Percentiles rank a stretch among this genome's conserved stretches.
These are phyloP conservation scores for Fusarium redolens DNA, from an alignment of 2,329 filamentous ascomycete genomes.

Conservation along the genomic window DNA sequence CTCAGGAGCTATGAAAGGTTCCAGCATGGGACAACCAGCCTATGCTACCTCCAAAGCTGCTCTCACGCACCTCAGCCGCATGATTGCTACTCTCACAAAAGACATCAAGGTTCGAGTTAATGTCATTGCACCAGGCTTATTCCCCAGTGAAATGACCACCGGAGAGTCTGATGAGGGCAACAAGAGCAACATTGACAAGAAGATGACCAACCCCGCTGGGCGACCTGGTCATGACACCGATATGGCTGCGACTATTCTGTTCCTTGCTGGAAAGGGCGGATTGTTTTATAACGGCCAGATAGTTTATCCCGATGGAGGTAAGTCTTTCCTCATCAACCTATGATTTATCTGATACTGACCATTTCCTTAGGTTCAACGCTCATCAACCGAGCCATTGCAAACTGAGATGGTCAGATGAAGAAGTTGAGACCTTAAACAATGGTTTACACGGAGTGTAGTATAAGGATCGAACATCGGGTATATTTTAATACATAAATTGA, in stretches of 20 bases:
- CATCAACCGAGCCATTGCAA: background rate
- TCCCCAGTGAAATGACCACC: slow-evolving; percentile 11
- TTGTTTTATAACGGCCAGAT: slow-evolving; percentile 17
- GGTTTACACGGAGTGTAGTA: no score
- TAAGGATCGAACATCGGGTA: no score
- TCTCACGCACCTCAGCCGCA: slow-evolving; percentile 7
- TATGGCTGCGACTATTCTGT: slow-evolving; percentile 9
- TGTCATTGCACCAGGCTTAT: background rate
- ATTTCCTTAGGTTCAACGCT: background rate
- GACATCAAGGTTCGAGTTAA: slow-evolving; percentile 14
- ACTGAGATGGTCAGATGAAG: background rate
- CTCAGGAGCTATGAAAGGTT: background rate
- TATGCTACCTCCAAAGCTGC: slow-evolving; percentile 11
- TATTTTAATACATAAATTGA: no score
- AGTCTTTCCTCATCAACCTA: fast-evolving
- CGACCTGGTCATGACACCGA: slow-evolving; percentile 2
- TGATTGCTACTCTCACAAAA: slow-evolving; percentile 8
- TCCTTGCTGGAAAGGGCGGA: slow-evolving; percentile 6
- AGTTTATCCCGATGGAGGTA: slow-evolving; percentile 6
- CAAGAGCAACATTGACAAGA: background rate
- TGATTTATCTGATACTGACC: fast-evolving
- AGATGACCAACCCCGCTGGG: slow-evolving; percentile 2
- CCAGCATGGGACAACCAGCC: background rate
- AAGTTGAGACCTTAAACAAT: no score
- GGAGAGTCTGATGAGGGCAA: background rate